Evolutionary conservation across 805 yeast genomes (phyloP).

Genomic region (Naumovozyma dairenensis): DNA sequence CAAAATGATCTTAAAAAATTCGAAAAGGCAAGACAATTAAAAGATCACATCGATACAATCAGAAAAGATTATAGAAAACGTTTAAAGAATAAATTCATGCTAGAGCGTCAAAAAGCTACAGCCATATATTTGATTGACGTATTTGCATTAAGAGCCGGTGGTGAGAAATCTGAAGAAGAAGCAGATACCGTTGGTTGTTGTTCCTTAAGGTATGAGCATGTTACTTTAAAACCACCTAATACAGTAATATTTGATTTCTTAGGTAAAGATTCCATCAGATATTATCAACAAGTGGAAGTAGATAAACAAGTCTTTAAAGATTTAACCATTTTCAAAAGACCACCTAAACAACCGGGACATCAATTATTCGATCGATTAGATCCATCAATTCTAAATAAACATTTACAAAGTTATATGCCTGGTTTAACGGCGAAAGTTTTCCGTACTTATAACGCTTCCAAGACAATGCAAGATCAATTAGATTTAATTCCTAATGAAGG

Average conservation of each 20-base stretch:
- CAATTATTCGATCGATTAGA: slow-evolving; percentile 84
- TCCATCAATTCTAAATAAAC: slow-evolving; percentile 74
- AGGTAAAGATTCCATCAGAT: slow-evolving; percentile 92
- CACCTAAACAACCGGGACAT: slow-evolving; percentile 87
- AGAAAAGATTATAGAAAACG: slow-evolving; percentile 64
- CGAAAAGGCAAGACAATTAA: slow-evolving; percentile 84
- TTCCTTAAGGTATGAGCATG: slow-evolving; percentile 83
- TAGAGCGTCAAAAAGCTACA: slow-evolving; percentile 83
- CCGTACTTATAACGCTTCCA: slow-evolving; percentile 94
- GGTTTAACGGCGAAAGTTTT: slow-evolving; percentile 94
- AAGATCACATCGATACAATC: slow-evolving; percentile 58
- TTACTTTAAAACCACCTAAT: slow-evolving; percentile 75
- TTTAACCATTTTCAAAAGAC: slow-evolving; percentile 73
- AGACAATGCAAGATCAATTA: slow-evolving; percentile 92
- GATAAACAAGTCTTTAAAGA: slow-evolving; percentile 88
- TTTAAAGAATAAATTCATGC: slow-evolving; percentile 67
- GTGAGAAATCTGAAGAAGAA: slow-evolving; percentile 93
- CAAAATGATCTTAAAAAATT: slow-evolving; percentile 84
- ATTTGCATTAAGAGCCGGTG: slow-evolving; percentile 94
- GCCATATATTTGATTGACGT: slow-evolving; percentile 89
- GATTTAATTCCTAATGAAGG: slow-evolving; percentile 81
- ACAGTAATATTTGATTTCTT: slow-evolving; percentile 82
- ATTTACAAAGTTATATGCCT: slow-evolving; percentile 80
- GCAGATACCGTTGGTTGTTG: slow-evolving; percentile 99
- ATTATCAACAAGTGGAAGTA: slow-evolving; percentile 85